Evolutionary conservation across 2,329 filamentous ascomycete genomes (phyloP).

Genomic region (Clonostachys chloroleuca): DNA sequence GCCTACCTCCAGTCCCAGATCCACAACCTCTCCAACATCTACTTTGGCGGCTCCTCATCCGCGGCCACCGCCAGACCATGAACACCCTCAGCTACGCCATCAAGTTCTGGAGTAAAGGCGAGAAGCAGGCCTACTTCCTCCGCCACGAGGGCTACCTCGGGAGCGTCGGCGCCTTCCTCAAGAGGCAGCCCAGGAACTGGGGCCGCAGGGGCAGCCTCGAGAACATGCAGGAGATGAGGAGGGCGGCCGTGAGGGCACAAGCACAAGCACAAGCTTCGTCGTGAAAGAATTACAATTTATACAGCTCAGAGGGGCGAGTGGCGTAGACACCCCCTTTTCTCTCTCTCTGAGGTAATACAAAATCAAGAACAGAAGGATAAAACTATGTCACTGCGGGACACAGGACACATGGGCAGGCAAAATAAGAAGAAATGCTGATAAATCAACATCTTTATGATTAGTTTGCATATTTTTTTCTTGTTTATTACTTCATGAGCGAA

Average conservation of each 20-base stretch:
- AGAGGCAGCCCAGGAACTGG: constrained; percentile 87
- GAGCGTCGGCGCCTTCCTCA: constrained; percentile 89
- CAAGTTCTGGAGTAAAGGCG: constrained; percentile 92
- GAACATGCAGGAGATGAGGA: constrained; percentile 21
- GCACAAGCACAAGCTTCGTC: background rate
- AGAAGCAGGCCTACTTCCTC: constrained; percentile 93
- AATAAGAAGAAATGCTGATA: too few relatives aligned
- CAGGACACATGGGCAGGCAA: too few relatives aligned
- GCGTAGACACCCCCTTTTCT: too few relatives aligned
- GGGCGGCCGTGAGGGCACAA: background rate
- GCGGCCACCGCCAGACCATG: constrained; percentile 95
- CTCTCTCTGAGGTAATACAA: too few relatives aligned
- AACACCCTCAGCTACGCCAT: constrained; percentile 96
- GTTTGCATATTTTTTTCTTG: too few relatives aligned
- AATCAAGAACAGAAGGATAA: too few relatives aligned
- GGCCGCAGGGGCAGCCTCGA: constrained; percentile 78
- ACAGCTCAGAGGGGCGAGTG: too few relatives aligned
- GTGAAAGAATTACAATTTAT: too few relatives aligned
- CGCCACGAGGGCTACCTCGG: constrained; percentile 95
- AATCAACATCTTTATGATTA: too few relatives aligned
- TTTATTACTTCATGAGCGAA: too few relatives aligned
- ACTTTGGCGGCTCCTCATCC: constrained; percentile 95
- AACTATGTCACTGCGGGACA: too few relatives aligned
- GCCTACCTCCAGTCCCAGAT: constrained; percentile 96
- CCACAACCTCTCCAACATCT: constrained; percentile 86